Conservation (phyloP, 176 grass and related monocot species). For the Lolium multiflorum region DNA sequence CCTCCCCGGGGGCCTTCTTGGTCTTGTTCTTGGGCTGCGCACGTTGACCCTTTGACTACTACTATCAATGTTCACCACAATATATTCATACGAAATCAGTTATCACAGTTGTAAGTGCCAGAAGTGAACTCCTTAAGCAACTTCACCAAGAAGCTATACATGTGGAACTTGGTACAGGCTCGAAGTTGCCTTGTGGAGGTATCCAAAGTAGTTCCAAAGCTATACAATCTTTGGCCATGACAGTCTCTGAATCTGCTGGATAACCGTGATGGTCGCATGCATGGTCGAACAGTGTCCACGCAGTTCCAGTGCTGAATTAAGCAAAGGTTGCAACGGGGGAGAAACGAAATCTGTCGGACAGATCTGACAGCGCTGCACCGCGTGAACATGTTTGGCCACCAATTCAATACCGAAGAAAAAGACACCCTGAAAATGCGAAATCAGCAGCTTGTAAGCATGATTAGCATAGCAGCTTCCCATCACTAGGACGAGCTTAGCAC, state of each 20-base stretch:
- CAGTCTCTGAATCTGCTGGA: slow-evolving; percentile 45
- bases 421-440: slow-evolving; percentile 30
- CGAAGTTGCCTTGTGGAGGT: neutral
- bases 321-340: slow-evolving; percentile 22
- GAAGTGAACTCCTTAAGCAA: slow-evolving; percentile 3
- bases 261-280: slow-evolving; percentile 7
- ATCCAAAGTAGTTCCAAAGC: neutral
- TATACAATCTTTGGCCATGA: slow-evolving; percentile 35
- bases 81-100: neutral
- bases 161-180: neutral
- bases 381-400: slow-evolving; percentile 58
- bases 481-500: neutral
- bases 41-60: no score
- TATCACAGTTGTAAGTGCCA: neutral
- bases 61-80: neutral
- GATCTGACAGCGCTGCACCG: slow-evolving; percentile 33
- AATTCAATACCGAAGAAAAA: slow-evolving; percentile 58
- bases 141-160: slow-evolving; percentile 26
- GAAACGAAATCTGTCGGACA: slow-evolving; percentile 43
- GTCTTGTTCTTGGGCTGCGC: no score
- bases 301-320: neutral
- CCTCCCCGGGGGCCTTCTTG: no score
- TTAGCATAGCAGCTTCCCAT: slow-evolving; percentile 32
- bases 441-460: slow-evolving; percentile 27
- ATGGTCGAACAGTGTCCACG: slow-evolving; percentile 34